These are phyloP conservation scores for Ceratobasidium papillatum DNA, from an alignment of 1,284 basidiomycete genomes.

Conservation along the genomic window DNA sequence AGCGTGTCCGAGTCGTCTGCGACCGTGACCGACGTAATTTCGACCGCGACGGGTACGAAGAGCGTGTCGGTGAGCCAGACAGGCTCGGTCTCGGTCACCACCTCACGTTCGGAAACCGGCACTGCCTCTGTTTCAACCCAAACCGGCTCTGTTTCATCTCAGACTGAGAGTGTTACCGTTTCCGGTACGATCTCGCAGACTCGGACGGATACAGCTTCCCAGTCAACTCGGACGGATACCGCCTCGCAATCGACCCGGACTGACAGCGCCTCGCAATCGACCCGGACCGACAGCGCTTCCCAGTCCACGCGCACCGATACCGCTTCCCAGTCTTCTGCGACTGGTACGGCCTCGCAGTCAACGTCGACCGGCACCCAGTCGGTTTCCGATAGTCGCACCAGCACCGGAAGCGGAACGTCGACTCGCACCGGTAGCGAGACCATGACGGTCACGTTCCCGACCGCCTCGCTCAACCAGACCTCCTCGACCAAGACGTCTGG, in stretches of 20 bases:
- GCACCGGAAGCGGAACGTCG: background rate
- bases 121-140: constrained; percentile 16
- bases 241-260: background rate
- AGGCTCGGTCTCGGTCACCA: background rate
- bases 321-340: background rate
- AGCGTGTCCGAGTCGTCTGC: background rate
- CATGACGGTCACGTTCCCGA: constrained; percentile 32
- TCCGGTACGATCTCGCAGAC: background rate
- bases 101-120: background rate
- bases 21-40: background rate
- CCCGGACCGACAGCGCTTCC: background rate
- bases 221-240: background rate
- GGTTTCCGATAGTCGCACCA: background rate
- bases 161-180: no score
- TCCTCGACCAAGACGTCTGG: constrained; percentile 27
- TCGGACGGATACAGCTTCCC: background rate
- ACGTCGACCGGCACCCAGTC: background rate
- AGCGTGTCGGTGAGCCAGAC: background rate
- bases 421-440: constrained; percentile 16
- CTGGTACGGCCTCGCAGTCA: background rate
- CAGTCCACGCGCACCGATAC: constrained; percentile 16
- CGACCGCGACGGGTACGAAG: background rate
- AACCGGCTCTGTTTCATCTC: no score
- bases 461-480: constrained; percentile 13
- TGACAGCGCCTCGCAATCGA: background rate